Base-by-base conservation (phyloP, 2,329 filamentous ascomycete species). In the Penicillium sp. region DNA sequence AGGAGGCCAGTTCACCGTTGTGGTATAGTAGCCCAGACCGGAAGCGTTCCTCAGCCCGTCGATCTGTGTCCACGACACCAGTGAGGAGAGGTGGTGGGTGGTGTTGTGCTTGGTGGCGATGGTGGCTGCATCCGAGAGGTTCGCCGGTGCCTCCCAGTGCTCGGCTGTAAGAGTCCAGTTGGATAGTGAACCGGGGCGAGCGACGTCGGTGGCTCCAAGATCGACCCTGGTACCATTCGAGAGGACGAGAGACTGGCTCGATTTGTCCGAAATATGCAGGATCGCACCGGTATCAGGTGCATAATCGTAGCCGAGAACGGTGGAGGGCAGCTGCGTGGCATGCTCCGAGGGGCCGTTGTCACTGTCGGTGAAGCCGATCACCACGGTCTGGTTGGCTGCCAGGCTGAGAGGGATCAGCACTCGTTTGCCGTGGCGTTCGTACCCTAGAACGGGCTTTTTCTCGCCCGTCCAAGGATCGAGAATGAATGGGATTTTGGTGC, bases 391-490 rank as follows among this genome's bases (percentile, higher is more conserved):
- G 48, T 76, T 74, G 0, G 63, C 69, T 20, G 68, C n/a, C 69
- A 79, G 58, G 2, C 46, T 50, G 13, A 78, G 51, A 2, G 66
- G 64, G 13, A 76, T 68, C 1, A 56, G 63, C 1, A 68, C 73
- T 0, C 48, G 55, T 4, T 54, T 60, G 3, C 61, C 48, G 3
- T 49, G 60, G 8, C 62, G 53, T n/a, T 63, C 60, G 50, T 76
- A 76, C 4, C 63, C 56, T 1, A 66, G 38, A 18, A 76, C 51
- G 0, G 67, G 68, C 4, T 50, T 67, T 24, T 63, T 47, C 5
- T 63, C 57, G 7, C 76, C 76, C 1, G 73, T 75, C 72, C 74
- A 79, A 4, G 74, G 71, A 56, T 79, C 64, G 46, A 71, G 71
- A 27, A 64, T 28, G 53, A 70, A 74, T 4, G 75, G 74, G 5